Evolutionary conservation across 2,329 filamentous ascomycete species (phyloP).

Genomic region (Elsinoe batatas): DNA sequence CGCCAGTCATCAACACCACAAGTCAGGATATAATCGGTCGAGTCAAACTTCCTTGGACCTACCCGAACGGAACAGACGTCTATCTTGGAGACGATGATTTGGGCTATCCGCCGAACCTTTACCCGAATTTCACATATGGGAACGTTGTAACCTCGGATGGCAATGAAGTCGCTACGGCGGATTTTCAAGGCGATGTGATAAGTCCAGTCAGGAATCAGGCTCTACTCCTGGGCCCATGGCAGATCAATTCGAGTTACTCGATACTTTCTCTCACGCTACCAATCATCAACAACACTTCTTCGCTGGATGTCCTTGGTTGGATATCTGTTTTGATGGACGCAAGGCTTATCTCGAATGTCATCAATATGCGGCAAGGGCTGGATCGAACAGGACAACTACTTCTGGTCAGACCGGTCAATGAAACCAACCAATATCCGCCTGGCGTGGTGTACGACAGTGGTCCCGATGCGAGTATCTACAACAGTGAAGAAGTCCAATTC

Average conservation of each 20-base stretch:
- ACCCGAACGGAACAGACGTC: constrained; percentile 48
- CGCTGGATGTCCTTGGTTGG: constrained; percentile 63
- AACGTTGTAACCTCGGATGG: constrained; percentile 27
- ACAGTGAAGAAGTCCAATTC: constrained; percentile 19
- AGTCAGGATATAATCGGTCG: constrained; percentile 24
- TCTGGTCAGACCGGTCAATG: constrained; percentile 56
- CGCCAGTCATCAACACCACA: constrained; percentile 57
- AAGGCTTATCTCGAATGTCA: constrained; percentile 51
- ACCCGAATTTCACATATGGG: constrained; percentile 66
- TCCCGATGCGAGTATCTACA: constrained; percentile 6
- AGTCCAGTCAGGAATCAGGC: constrained; percentile 37
- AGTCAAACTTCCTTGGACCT: constrained; percentile 53
- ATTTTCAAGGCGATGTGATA: constrained; percentile 35
- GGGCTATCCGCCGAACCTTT: constrained; percentile 65
- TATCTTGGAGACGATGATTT: constrained; percentile 49
- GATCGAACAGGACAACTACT: constrained; percentile 60
- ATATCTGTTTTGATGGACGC: constrained; percentile 71
- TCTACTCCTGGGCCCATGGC: constrained; percentile 66
- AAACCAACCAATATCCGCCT: constrained; percentile 47
- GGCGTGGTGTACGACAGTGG: constrained; percentile 24
- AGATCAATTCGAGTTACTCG: constrained; percentile 62
- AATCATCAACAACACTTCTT: constrained; percentile 56
- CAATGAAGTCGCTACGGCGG: constrained; percentile 29
- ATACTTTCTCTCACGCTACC: constrained; percentile 74
- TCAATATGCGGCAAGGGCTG: constrained; percentile 58